Conservation (phyloP, 2,329 filamentous ascomycete species). For the Penicillium brevicompactum region DNA sequence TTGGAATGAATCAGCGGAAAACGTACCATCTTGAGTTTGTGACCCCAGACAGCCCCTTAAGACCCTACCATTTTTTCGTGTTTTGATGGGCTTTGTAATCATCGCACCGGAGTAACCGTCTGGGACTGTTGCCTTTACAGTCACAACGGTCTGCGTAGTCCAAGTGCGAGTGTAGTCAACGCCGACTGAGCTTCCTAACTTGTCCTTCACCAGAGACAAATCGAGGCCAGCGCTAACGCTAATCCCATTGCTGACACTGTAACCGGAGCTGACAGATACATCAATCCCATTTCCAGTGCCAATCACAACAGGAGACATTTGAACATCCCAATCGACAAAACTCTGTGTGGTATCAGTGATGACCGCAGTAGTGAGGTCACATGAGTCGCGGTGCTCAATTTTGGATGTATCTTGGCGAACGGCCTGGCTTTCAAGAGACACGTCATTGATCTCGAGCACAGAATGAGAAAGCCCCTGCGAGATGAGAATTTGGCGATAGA, state of each 20-base stretch:
- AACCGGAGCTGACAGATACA: slow-evolving; percentile 6
- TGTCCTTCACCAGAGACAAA: slow-evolving; percentile 2
- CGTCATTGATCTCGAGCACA: background rate
- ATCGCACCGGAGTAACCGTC: slow-evolving; percentile 6
- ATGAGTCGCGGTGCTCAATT: background rate
- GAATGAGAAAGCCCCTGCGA: background rate
- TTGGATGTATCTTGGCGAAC: background rate
- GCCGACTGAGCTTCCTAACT: background rate
- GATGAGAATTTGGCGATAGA: background rate
- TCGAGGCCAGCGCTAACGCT: slow-evolving; percentile 1
- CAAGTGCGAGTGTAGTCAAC: slow-evolving; percentile 6
- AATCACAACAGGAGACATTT: slow-evolving; percentile 9
- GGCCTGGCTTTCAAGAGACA: background rate
- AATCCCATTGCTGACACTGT: slow-evolving; percentile 1
- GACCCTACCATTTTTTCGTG: slow-evolving; percentile 1
- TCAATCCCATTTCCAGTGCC: slow-evolving; percentile 3
- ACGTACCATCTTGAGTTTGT: slow-evolving; percentile 2
- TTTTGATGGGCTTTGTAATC: slow-evolving; percentile 10
- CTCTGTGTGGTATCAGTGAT: slow-evolving; percentile 4
- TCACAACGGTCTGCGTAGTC: slow-evolving; percentile 6
- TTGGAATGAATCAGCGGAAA: slow-evolving; percentile 6
- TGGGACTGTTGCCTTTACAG: slow-evolving; percentile 6
- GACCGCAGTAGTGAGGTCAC: slow-evolving; percentile 1
- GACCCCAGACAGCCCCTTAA: slow-evolving; percentile 7
- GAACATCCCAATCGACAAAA: slow-evolving; percentile 8